Evolutionary conservation across 306 rosid genomes (phyloP).

Genomic region (Fragaria nilgerrensis): DNA sequence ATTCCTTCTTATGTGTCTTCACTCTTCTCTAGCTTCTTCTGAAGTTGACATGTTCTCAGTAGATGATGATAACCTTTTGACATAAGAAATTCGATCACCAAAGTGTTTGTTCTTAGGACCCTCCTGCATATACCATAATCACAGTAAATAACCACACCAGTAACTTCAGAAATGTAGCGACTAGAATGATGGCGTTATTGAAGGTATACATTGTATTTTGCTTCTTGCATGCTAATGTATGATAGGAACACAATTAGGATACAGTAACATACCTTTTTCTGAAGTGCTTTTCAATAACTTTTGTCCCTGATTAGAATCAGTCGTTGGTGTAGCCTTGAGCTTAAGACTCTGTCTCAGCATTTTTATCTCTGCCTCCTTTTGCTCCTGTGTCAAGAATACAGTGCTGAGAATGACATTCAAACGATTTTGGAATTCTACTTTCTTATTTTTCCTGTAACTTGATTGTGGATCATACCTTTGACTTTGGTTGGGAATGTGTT

Average conservation of each 20-base stretch:
- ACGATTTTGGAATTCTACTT: slow-evolving; percentile 2
- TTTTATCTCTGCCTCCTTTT: slow-evolving; percentile 51
- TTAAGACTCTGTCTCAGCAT: slow-evolving; percentile 41
- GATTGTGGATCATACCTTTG: slow-evolving; percentile 43
- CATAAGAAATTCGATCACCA: slow-evolving; percentile 14
- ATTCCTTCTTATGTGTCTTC: slow-evolving; percentile 31
- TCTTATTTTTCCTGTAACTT: neutral
- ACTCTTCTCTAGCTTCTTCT: slow-evolving; percentile 17
- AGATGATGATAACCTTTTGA: slow-evolving; percentile 17
- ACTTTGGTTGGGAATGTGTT: slow-evolving; percentile 50
- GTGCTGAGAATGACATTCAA: slow-evolving; percentile 16
- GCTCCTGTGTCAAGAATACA: slow-evolving; percentile 43
- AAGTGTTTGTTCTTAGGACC: slow-evolving; percentile 40
- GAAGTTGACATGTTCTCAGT: slow-evolving; percentile 10
- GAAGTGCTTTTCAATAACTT: slow-evolving; percentile 41
- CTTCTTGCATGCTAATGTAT: neutral
- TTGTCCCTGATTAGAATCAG: slow-evolving; percentile 42
- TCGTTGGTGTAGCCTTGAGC: slow-evolving; percentile 54
- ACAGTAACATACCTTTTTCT: slow-evolving; percentile 46
- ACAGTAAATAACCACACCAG: neutral
- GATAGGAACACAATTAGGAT: neutral
- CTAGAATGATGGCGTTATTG: neutral
- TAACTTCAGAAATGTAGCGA: neutral
- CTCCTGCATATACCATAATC: slow-evolving; percentile 41
- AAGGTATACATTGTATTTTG: neutral